phyloP scores from a whole-genome alignment of 257 asterid genomes.

The Solanum verrucosum region DNA sequence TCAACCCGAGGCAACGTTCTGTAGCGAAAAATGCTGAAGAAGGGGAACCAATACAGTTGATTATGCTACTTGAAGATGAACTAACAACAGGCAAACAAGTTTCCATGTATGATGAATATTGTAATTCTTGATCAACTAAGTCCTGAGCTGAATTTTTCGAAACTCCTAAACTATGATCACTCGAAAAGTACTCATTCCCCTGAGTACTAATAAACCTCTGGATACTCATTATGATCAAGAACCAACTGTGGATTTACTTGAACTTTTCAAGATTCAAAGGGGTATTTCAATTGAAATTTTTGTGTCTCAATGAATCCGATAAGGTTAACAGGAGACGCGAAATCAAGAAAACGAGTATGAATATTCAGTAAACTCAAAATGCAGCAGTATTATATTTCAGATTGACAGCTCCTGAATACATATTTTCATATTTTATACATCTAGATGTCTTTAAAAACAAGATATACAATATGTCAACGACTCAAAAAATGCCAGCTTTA shows the following conservation, averaged over 20 bases:
- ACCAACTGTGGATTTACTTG: not conserved
- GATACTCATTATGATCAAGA: slow-evolving; percentile 25
- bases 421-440: not conserved
- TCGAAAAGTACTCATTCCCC: slow-evolving; percentile 14
- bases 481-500: not conserved
- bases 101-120: slow-evolving; percentile 14
- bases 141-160: not conserved
- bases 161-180: slow-evolving; percentile 21
- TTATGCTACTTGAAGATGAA: slow-evolving; percentile 31
- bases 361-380: slow-evolving; percentile 5
- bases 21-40: slow-evolving; percentile 38
- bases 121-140: slow-evolving; percentile 14
- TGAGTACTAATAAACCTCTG: slow-evolving; percentile 9
- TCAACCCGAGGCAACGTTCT: slow-evolving; percentile 38
- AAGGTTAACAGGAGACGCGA: not conserved
- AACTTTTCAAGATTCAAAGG: not conserved
- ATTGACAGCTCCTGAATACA: not conserved
- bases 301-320: slow-evolving; percentile 8
- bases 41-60: slow-evolving; percentile 55
- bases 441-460: not conserved
- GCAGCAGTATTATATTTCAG: not conserved
- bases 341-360: not conserved
- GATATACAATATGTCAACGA: not conserved
- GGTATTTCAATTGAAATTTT: not conserved
- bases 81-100: slow-evolving; percentile 11